Conservation (phyloP, 1,139 yeast species). For the Yamadazyma atlantica region DNA sequence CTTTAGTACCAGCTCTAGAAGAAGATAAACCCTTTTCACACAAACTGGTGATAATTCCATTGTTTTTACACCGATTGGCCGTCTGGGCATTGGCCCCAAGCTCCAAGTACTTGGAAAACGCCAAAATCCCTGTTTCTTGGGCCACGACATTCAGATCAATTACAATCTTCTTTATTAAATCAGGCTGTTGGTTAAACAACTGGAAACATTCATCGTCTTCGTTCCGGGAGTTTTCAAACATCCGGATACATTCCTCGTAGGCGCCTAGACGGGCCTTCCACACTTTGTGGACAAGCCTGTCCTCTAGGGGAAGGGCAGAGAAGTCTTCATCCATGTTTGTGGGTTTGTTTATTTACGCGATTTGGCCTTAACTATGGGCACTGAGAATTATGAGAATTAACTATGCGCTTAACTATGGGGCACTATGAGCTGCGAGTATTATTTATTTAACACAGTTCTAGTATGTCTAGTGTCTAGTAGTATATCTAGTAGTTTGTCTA, state of each 20-base stretch:
- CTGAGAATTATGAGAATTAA: too few species aligned
- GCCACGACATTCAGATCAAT: conserved; percentile 89
- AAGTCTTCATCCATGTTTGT: conserved; percentile 47
- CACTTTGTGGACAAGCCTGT: conserved; percentile 66
- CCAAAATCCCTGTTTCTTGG: conserved; percentile 74
- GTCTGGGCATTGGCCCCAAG: conserved; percentile 50
- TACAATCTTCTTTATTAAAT: conserved; percentile 54
- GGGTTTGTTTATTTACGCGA: conserved; percentile 7
- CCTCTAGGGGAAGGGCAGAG: conserved; percentile 61
- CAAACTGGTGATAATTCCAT: conserved; percentile 53
- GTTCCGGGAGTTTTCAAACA: conserved; percentile 54
- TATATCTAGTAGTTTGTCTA: too few species aligned
- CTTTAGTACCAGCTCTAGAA: conserved; percentile 72
- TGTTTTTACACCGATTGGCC: conserved; percentile 34
- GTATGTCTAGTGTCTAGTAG: too few species aligned
- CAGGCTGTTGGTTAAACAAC: conserved; percentile 49
- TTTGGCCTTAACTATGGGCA: too few species aligned
- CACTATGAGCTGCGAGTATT: too few species aligned
- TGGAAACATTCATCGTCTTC: conserved; percentile 56
- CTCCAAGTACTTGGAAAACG: conserved; percentile 57
- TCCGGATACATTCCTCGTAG: conserved; percentile 62
- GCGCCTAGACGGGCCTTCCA: conserved; percentile 91
- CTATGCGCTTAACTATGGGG: too few species aligned
- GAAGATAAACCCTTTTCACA: conserved; percentile 83
- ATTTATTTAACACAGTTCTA: too few species aligned